These are phyloP conservation scores for Corynespora cassiicola DNA, from an alignment of 2,329 filamentous ascomycete genomes.

Conservation along the genomic window DNA sequence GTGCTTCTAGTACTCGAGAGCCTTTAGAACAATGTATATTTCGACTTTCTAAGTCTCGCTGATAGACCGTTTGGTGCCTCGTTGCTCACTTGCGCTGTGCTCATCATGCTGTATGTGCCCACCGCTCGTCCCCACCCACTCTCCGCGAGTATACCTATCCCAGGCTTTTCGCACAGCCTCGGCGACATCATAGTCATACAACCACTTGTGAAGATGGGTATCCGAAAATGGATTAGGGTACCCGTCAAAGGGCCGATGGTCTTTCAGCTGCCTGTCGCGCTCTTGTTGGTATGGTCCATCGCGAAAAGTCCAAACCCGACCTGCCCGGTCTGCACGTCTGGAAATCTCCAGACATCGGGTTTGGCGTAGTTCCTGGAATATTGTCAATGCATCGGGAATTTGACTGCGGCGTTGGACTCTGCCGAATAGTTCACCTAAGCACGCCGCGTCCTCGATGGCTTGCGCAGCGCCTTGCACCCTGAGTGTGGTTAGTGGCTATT, in stretches of 20 bases:
- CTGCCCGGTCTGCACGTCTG: neutral
- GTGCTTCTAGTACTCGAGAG: no score
- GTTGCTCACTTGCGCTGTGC: no score
- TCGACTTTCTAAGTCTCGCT: no score
- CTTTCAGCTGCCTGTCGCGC: neutral
- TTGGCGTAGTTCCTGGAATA: neutral
- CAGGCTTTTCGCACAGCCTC: no score
- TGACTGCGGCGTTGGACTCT: neutral
- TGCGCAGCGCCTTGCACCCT: conserved; percentile 1
- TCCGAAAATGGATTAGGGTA: conserved; percentile 1
- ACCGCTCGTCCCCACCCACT: neutral
- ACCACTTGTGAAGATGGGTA: neutral
- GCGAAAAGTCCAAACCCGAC: neutral
- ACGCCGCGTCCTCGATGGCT: neutral
- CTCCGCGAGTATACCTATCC: neutral
- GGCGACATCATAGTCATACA: conserved; percentile 1
- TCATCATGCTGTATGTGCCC: neutral
- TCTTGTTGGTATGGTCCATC: neutral
- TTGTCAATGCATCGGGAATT: neutral
- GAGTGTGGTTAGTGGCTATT: neutral
- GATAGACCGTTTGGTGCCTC: neutral
- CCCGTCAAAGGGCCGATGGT: neutral
- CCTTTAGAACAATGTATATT: no score
- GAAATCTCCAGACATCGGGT: neutral
- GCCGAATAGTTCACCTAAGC: neutral